Conservation (phyloP, 2,329 filamentous ascomycete species). For the Dissoconium aciculare region DNA sequence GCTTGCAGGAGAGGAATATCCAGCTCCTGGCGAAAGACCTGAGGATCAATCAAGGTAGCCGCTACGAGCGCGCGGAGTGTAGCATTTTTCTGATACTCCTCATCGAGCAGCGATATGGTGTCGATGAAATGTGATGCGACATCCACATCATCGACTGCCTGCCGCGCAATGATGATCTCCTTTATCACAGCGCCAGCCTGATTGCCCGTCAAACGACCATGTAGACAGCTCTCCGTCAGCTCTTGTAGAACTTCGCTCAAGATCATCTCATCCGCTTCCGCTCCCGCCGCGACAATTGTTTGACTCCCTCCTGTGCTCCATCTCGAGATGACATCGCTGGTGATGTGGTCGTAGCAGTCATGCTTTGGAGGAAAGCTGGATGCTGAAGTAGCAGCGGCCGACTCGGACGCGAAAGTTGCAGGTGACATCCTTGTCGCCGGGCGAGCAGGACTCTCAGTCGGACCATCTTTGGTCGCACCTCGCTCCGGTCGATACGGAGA, state of each 20-base stretch:
- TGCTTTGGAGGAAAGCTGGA: no score
- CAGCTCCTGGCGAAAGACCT: conserved; percentile 65
- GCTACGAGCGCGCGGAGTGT: conserved; percentile 53
- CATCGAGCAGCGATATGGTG: conserved; percentile 62
- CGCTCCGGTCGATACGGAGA: conserved; percentile 37
- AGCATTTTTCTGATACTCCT: conserved; percentile 47
- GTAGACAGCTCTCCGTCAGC: conserved; percentile 59
- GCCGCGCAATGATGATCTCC: conserved; percentile 51
- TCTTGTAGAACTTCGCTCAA: conserved; percentile 71
- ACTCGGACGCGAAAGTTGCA: no score
- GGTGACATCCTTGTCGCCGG: no score
- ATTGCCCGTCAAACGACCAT: conserved; percentile 48
- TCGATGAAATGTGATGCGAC: conserved; percentile 58
- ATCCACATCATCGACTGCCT: conserved; percentile 32
- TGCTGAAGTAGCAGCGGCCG: no score
- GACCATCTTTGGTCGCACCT: no score
- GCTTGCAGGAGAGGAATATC: conserved; percentile 62
- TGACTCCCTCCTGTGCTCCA: conserved; percentile 58
- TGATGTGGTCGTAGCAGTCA: conserved; percentile 64
- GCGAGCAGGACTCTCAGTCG: no score
- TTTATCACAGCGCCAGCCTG: conserved; percentile 61
- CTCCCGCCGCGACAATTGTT: conserved; percentile 50
- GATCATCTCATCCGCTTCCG: conserved; percentile 50
- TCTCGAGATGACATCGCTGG: conserved; percentile 47
- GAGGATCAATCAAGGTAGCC: conserved; percentile 55